Evolutionary conservation across 192 early-diverging fungal genomes (phyloP).

Genomic region (Bifiguratus adelaidae): DNA sequence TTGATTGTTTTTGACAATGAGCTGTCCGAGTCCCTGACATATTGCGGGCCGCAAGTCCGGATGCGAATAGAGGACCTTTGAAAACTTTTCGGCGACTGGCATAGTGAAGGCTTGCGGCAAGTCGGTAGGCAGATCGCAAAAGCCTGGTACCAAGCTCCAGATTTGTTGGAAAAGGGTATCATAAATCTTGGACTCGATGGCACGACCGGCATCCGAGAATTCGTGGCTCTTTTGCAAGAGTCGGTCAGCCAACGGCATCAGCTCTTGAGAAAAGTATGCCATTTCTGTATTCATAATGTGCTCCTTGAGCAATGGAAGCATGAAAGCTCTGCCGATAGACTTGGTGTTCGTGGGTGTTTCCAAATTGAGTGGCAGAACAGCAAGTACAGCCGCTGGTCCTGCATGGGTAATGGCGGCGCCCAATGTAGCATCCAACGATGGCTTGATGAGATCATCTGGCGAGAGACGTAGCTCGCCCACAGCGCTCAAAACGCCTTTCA

Average conservation of each 20-base stretch:
- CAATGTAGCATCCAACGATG: constrained; percentile 73
- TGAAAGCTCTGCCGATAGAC: constrained; percentile 73
- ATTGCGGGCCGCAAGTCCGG: constrained; percentile 70
- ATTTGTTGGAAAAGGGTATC: constrained; percentile 82
- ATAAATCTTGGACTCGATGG: constrained; percentile 79
- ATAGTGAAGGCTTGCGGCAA: constrained; percentile 46
- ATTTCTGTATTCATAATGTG: constrained; percentile 64
- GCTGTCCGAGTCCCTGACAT: constrained; percentile 56
- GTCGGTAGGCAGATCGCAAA: constrained; percentile 80
- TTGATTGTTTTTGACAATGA: constrained; percentile 42
- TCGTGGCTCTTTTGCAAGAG: constrained; percentile 51
- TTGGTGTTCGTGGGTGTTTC: constrained; percentile 37
- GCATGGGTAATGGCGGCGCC: constrained; percentile 69
- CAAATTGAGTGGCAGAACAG: constrained; percentile 77
- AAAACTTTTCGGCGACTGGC: constrained; percentile 59
- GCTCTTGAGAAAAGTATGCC: constrained; percentile 48
- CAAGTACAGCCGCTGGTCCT: constrained; percentile 69
- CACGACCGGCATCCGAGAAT: constrained; percentile 41
- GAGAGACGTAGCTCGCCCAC: constrained; percentile 76
- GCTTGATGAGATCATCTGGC: constrained; percentile 73
- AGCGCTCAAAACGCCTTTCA: constrained; percentile 44
- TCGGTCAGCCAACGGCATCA: constrained; percentile 75
- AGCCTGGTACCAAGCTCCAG: constrained; percentile 76
- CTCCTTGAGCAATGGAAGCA: constrained; percentile 74
- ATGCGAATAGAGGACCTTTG: constrained; percentile 61